These are phyloP conservation scores for Nadsonia fulvescens DNA, from an alignment of 805 yeast species.

Conservation along the genomic window DNA sequence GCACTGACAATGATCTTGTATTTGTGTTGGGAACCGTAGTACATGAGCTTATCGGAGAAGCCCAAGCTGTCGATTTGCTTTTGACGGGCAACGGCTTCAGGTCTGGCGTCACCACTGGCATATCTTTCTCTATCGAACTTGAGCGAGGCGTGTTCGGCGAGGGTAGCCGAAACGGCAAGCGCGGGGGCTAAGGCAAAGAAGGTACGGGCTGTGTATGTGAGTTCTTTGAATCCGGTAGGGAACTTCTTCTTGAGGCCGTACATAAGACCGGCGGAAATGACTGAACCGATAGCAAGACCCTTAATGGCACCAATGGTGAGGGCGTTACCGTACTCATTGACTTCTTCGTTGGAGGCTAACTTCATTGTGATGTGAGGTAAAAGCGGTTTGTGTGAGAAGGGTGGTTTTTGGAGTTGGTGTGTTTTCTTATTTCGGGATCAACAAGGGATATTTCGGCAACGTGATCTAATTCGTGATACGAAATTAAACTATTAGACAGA, in stretches of 20 bases:
- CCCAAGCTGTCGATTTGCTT: slow-evolving; percentile 33
- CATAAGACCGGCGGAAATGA: slow-evolving; percentile 36
- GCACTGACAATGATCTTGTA: slow-evolving; percentile 39
- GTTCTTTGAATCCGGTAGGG: slow-evolving; percentile 12
- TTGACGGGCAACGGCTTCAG: slow-evolving; percentile 20
- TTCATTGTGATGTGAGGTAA: slow-evolving; percentile 42
- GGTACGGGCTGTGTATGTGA: slow-evolving; percentile 24
- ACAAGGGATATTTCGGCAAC: too few species aligned
- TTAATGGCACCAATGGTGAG: slow-evolving; percentile 42
- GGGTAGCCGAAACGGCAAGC: slow-evolving; percentile 38
- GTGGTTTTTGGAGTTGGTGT: too few species aligned
- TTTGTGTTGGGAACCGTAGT: slow-evolving; percentile 9
- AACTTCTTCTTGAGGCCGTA: slow-evolving; percentile 28
- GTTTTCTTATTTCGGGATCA: too few species aligned
- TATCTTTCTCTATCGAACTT: slow-evolving; percentile 46
- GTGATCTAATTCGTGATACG: too few species aligned
- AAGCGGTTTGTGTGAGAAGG: too few species aligned
- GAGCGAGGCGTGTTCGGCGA: slow-evolving; percentile 56
- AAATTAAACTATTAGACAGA: too few species aligned
- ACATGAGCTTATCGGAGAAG: slow-evolving; percentile 8
- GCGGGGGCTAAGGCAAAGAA: slow-evolving; percentile 56
- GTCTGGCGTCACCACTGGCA: slow-evolving; percentile 25
- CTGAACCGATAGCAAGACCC: slow-evolving; percentile 40
- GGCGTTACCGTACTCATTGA: slow-evolving; percentile 42
- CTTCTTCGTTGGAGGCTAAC: slow-evolving; percentile 46